Base-by-base conservation (phyloP, 75 land plant species). In the Pinus tabuliformis region DNA sequence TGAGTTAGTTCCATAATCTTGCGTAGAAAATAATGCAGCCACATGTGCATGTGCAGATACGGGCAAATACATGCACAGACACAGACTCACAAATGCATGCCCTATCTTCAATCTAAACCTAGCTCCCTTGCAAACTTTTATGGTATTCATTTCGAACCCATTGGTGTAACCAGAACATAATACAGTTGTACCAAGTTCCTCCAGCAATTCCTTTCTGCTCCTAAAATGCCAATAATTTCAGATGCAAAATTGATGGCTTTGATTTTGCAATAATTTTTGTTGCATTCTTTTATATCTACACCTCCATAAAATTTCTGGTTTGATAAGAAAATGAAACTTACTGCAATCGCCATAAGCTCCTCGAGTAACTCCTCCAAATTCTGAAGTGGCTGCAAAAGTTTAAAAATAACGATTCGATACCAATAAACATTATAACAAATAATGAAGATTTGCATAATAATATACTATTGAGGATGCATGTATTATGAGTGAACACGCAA, bases 301-400 rank as follows among this genome's bases (percentile, higher is more conserved):
- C 22, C 71, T 39, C 71, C 71, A 66, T 37, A 30, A 17, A 66
- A n/a, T 66, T 37, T 66, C 49, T 39, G 30, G 39, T 39, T 30
- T 66, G n/a, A 17, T 20, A 66, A 8, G n/a, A 15, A 6, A 58
- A 57, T 70, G 58, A 26, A 70, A 85, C 89, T 82, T 87, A 92
- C 98, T 63, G 95, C 99, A 64, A 96, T 94, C 26, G 94, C 91
- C 59, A 96, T 84, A 28, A 96, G 88, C 88, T 96, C 99, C 80
- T 87, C 89, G 16, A 96, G 81, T 62, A 96, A 86, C 76, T 84
- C 86, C 82, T 92, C 90, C 86, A 96, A 83, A 63, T 96, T 79
- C 16, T 97, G 86, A 63, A 96, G 77, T 4, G 99, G 99, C 99
- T 95, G 62, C 54, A 66, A 1, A 80, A 61, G n/a, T 28, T 15